These are phyloP conservation scores for Coniosporium tulheliwenetii DNA, from an alignment of 2,329 filamentous ascomycete species.

Conservation along the genomic window DNA sequence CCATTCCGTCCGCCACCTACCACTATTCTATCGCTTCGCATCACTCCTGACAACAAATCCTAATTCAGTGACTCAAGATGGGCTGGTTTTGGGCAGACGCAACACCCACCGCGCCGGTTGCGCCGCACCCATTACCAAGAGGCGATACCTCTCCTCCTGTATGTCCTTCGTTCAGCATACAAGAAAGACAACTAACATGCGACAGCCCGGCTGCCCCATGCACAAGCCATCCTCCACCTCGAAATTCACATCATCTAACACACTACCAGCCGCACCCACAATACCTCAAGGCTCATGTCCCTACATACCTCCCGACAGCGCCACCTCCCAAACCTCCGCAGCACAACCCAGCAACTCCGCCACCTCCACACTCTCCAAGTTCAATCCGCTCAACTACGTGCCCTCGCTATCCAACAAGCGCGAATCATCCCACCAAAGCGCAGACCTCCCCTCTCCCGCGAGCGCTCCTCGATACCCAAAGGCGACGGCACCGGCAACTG, in stretches of 20 bases:
- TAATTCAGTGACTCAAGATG: constrained; percentile 26
- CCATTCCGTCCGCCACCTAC: too few relatives aligned
- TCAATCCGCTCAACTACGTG: constrained; percentile 90
- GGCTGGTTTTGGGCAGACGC: constrained; percentile 58
- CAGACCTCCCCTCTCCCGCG: constrained; percentile 61
- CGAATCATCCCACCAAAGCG: constrained; percentile 50
- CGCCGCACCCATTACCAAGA: constrained; percentile 32
- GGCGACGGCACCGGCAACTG: constrained; percentile 63
- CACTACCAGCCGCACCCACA: constrained; percentile 9
- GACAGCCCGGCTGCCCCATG: constrained; percentile 55
- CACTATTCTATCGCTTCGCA: too few relatives aligned
- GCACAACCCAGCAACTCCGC: constrained; percentile 12
- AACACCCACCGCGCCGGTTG: constrained; percentile 19
- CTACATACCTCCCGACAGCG: constrained; percentile 29
- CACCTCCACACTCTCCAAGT: constrained; percentile 43
- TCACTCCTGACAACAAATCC: too few relatives aligned
- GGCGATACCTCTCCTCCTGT: constrained; percentile 39
- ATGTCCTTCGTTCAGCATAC: constrained; percentile 12
- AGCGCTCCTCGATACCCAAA: constrained; percentile 81
- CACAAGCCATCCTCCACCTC: constrained; percentile 32
- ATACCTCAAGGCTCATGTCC: constrained; percentile 32
- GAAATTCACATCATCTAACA: constrained; percentile 11
- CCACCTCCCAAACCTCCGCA: constrained; percentile 15
- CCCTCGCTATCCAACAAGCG: constrained; percentile 72
- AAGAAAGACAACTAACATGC: constrained; percentile 6